Conservation (phyloP, 192 early-diverging fungal genomes). For the Cetraspora pellucida region DNA sequence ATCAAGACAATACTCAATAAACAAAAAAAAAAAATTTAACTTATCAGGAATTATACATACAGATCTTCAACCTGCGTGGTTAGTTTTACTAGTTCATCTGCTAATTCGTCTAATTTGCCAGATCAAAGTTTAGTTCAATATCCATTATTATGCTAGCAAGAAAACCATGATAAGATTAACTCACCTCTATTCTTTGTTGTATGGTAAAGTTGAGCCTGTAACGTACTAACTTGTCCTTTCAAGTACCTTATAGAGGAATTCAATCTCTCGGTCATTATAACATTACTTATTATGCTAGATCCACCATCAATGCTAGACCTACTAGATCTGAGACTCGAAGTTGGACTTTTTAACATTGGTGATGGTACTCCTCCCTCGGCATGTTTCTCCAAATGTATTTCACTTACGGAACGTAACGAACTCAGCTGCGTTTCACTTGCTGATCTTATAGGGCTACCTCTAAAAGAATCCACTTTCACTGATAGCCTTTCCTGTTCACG, state of each 20-base stretch:
- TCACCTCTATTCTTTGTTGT: constrained; percentile 61
- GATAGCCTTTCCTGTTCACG: neutral
- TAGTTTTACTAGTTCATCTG: constrained; percentile 73
- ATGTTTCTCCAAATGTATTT: neutral
- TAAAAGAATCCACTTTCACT: constrained; percentile 1
- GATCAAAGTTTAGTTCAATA: neutral
- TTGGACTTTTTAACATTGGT: constrained; percentile 18
- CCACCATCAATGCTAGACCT: constrained; percentile 4
- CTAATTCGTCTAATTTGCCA: constrained; percentile 58
- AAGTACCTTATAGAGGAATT: constrained; percentile 60
- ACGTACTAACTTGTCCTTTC: constrained; percentile 66
- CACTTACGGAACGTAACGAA: neutral
- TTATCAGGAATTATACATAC: constrained; percentile 39
- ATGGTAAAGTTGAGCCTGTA: constrained; percentile 66
- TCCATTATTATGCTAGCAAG: neutral
- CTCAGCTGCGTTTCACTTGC: constrained; percentile 6
- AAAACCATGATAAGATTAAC: neutral
- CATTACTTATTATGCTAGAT: constrained; percentile 8
- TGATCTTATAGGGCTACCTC: neutral
- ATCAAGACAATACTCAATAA: neutral
- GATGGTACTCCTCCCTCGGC: neutral
- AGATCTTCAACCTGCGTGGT: constrained; percentile 67
- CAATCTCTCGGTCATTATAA: constrained; percentile 63
- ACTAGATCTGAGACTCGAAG: constrained; percentile 1
- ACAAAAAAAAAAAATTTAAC: constrained; percentile 21